Percentiles rank a stretch among this genome's conserved stretches.
These are phyloP conservation scores for Tetragonia tetragonoides DNA, from an alignment of 148 eudicot species.

Conservation along the genomic window DNA sequence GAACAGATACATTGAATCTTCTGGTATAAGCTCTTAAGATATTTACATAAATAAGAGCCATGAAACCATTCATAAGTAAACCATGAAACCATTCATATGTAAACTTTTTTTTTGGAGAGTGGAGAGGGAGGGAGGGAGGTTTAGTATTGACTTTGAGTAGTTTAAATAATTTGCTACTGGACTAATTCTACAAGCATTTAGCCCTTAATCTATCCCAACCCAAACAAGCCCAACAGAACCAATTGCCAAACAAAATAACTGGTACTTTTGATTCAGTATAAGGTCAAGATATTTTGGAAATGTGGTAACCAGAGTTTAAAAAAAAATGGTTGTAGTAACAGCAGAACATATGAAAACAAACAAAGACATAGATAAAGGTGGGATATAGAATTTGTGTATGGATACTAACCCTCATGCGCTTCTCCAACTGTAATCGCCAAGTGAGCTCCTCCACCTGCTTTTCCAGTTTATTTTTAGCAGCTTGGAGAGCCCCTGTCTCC, in stretches of 20 bases:
- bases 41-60: neutral
- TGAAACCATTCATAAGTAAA: neutral
- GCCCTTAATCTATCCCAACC: no score
- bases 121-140: no score
- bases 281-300: no score
- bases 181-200: no score
- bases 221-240: no score
- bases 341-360: neutral
- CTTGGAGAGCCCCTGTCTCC: conserved; percentile 99
- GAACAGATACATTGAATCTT: neutral
- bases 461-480: conserved; percentile 97
- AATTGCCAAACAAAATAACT: no score
- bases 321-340: no score
- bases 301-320: no score
- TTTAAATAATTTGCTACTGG: no score
- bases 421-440: conserved; percentile 96
- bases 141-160: no score
- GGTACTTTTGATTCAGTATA: no score
- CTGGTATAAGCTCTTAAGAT: neutral
- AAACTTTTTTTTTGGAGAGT: no score
- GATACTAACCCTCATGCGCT: conserved; percentile 85
- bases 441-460: conserved; percentile 99
- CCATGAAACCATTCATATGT: neutral
- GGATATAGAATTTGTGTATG: neutral
- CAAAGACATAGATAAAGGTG: neutral